Percentiles rank a stretch among this genome's conserved stretches.
Conservation (phyloP, 2,329 filamentous ascomycete species). For the Clathrospora elynae region DNA sequence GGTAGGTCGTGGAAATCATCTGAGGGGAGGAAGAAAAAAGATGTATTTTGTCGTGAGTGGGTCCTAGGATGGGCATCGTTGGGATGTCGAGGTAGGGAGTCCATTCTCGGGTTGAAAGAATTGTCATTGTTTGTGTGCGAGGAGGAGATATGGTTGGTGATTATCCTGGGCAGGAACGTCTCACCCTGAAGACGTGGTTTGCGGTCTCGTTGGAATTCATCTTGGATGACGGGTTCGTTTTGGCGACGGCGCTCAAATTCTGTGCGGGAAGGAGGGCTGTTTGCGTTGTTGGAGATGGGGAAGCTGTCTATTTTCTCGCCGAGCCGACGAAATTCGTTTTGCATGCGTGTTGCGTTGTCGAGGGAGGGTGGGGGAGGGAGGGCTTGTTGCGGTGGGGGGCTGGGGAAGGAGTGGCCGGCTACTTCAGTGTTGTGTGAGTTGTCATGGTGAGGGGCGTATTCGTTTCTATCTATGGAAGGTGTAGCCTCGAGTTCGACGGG, state of each 20-base stretch:
- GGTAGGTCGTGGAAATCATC: constrained; percentile 5
- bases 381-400: constrained; percentile 15
- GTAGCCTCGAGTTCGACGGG: constrained; percentile 42
- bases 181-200: constrained; percentile 20
- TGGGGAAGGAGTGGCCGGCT: constrained; percentile 6
- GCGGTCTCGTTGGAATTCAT: constrained; percentile 29
- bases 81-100: constrained; percentile 10
- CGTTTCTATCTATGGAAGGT: constrained; percentile 1
- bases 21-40: constrained; percentile 8
- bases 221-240: constrained; percentile 37
- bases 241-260: constrained; percentile 32
- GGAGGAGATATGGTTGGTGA: constrained; percentile 1
- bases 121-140: not conserved
- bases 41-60: constrained; percentile 1
- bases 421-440: not conserved
- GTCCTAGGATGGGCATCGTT: constrained; percentile 1
- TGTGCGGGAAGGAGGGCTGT: constrained; percentile 13
- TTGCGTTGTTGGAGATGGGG: constrained; percentile 19
- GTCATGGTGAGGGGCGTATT: constrained; percentile 1
- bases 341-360: constrained; percentile 30
- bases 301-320: constrained; percentile 42
- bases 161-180: constrained; percentile 1
- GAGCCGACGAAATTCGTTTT: constrained; percentile 38
- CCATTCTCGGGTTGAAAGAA: constrained; percentile 5
- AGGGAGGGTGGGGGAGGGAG: constrained; percentile 17